These are phyloP conservation scores for Macrotyloma uniflorum DNA, from an alignment of 306 rosid genomes.

Conservation along the genomic window DNA sequence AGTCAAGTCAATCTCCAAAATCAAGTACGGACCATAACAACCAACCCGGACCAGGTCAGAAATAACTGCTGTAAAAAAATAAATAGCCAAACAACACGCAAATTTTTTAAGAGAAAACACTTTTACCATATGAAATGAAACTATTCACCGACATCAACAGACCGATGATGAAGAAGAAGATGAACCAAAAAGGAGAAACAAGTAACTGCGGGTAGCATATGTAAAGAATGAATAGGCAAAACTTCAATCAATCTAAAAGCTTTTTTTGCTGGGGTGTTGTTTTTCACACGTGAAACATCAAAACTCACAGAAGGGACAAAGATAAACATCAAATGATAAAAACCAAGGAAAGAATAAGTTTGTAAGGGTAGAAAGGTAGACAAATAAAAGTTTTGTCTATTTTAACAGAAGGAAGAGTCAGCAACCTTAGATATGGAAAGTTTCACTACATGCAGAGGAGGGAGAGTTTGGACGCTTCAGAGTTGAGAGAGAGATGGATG, in stretches of 20 bases:
- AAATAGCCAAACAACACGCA: background rate
- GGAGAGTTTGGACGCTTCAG: background rate
- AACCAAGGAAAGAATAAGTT: conserved; percentile 3
- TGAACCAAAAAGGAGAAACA: conserved; percentile 24
- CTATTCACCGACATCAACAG: background rate
- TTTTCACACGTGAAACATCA: background rate
- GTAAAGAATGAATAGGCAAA: conserved; percentile 3
- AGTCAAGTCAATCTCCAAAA: conserved; percentile 37
- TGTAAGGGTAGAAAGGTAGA: background rate
- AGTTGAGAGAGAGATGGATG: background rate
- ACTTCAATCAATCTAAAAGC: background rate
- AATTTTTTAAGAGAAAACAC: conserved; percentile 7
- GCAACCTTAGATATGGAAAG: conserved; percentile 21
- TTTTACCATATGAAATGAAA: background rate
- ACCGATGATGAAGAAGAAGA: conserved; percentile 14
- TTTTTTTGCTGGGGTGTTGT: background rate
- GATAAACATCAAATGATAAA: conserved; percentile 8
- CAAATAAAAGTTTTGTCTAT: background rate
- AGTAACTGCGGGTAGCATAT: background rate
- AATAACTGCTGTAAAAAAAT: background rate
- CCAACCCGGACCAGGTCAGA: conserved; percentile 20
- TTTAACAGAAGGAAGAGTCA: conserved; percentile 15
- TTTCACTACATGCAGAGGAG: background rate
- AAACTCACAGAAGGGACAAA: background rate
- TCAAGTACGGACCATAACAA: conserved; percentile 5